Conservation (phyloP, 768 basidiomycete genomes). For the Termitomyces sp. region DNA sequence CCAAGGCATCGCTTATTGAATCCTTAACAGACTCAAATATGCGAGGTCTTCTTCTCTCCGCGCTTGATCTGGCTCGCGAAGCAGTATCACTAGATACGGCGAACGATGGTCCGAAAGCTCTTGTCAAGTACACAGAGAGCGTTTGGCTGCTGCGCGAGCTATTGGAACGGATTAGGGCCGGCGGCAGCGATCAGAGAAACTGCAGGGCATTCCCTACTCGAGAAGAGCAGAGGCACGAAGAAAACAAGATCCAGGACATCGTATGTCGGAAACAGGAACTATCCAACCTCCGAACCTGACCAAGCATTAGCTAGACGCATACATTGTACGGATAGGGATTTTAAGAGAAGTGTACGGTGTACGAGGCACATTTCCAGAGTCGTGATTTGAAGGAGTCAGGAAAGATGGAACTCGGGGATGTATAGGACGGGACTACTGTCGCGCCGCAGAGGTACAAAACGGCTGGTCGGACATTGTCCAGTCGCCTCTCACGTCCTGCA, state of each 20-base stretch:
- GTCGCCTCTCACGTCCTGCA: neutral
- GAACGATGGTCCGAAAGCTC: neutral
- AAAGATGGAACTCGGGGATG: neutral
- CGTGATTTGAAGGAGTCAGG: neutral
- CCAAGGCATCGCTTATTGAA: neutral
- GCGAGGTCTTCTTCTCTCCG: slow-evolving; percentile 2
- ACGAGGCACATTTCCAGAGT: neutral
- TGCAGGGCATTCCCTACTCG: neutral
- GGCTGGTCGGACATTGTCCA: neutral
- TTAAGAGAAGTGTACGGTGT: neutral
- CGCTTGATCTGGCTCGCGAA: slow-evolving; percentile 7
- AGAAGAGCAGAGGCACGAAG: neutral
- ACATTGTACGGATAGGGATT: slow-evolving; percentile 6
- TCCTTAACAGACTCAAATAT: neutral
- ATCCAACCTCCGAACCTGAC: neutral
- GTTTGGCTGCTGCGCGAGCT: slow-evolving; percentile 9
- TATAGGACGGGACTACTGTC: neutral
- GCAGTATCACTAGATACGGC: slow-evolving; percentile 6
- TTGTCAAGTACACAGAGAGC: slow-evolving; percentile 8
- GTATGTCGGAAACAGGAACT: neutral
- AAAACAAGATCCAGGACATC: slow-evolving; percentile 7
- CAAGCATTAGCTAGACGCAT: slow-evolving; percentile 8
- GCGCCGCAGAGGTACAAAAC: neutral
- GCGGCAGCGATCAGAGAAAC: neutral
- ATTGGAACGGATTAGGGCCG: neutral